Conservation (phyloP, 1,139 yeast genomes). For the Yamadazyma friedrichii region DNA sequence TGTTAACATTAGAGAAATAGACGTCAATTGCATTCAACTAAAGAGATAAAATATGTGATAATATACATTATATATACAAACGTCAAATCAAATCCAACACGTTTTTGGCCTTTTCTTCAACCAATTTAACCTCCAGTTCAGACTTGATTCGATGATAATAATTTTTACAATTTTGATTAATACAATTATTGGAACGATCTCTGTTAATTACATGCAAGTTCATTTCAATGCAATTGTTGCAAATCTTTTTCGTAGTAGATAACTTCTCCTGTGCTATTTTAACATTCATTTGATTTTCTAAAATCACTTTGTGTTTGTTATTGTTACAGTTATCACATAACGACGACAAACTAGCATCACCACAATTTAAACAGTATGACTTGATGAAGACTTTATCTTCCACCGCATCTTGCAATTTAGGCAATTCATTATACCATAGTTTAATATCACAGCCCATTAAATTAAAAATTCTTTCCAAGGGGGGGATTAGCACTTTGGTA, state of each 20-base stretch:
- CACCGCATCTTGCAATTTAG: conserved; percentile 23
- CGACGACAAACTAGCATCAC: conserved; percentile 8
- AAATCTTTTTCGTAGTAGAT: conserved; percentile 17
- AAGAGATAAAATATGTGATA: not conserved
- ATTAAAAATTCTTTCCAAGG: conserved; percentile 79
- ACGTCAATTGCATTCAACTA: not conserved
- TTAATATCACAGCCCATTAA: conserved; percentile 78
- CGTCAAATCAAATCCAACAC: conserved; percentile 2
- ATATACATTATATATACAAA: not conserved
- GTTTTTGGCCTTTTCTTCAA: not conserved
- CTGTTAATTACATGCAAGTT: conserved; percentile 18
- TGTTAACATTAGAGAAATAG: not conserved
- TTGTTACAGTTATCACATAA: conserved; percentile 24
- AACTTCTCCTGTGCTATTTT: conserved; percentile 16
- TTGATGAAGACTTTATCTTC: conserved; percentile 8
- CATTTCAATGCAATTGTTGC: conserved; percentile 25
- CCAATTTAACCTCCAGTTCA: conserved; percentile 1
- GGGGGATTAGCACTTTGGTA: conserved; percentile 80
- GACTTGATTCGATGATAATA: conserved; percentile 15
- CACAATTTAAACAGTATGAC: conserved; percentile 28
- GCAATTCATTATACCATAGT: conserved; percentile 77
- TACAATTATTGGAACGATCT: conserved; percentile 21
- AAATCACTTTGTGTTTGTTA: conserved; percentile 20
- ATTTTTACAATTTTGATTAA: conserved; percentile 30
- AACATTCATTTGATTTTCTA: conserved; percentile 18